Evolutionary conservation across 2,329 filamentous ascomycete genomes (phyloP).

Genomic region (Ceratocystis alfenasii): DNA sequence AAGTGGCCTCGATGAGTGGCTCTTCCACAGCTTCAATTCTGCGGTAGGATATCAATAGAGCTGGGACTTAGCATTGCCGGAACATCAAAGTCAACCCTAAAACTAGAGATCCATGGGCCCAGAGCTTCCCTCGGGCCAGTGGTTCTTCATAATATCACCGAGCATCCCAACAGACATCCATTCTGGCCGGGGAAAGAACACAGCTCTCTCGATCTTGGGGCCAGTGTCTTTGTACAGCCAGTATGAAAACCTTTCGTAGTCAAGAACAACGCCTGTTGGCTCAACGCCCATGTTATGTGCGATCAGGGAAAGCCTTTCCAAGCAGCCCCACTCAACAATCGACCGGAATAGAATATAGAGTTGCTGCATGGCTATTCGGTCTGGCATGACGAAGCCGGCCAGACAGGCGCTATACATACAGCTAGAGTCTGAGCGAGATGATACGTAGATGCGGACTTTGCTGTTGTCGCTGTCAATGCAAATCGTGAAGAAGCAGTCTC

Average conservation of each 20-base stretch:
- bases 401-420: conserved; percentile 11
- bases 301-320: conserved; percentile 3
- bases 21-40: neutral
- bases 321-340: conserved; percentile 15
- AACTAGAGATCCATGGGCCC: neutral
- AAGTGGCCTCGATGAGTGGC: neutral
- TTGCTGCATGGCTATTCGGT: conserved; percentile 7
- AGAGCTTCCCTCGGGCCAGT: conserved; percentile 2
- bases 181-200: conserved; percentile 12
- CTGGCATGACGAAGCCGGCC: neutral
- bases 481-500: conserved; percentile 16
- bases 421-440: neutral
- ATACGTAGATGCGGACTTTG: conserved; percentile 11
- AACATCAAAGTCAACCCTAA: neutral
- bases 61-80: neutral
- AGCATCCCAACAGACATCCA: conserved; percentile 9
- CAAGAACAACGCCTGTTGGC: neutral
- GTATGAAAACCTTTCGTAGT: conserved; percentile 9
- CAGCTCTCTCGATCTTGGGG: neutral
- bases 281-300: neutral
- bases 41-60: neutral
- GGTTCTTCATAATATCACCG: conserved; percentile 3
- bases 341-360: conserved; percentile 12
- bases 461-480: conserved; percentile 11
- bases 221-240: conserved; percentile 2